Conservation (phyloP, 2,329 filamentous ascomycete species). For the Diplodia seriata region DNA sequence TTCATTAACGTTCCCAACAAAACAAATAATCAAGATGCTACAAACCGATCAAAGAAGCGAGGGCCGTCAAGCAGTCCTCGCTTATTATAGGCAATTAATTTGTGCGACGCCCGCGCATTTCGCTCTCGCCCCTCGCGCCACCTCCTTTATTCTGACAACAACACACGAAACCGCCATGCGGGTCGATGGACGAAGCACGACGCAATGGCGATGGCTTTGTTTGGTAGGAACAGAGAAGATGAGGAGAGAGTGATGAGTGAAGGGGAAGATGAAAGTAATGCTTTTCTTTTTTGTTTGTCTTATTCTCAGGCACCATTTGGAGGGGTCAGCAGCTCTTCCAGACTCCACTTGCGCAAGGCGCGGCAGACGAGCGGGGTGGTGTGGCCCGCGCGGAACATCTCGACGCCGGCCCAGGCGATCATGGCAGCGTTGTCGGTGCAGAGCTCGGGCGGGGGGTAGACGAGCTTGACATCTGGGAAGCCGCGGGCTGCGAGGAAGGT, state of each 20-base stretch:
- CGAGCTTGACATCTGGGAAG: constrained; percentile 65
- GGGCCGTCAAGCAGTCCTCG: constrained; percentile 1
- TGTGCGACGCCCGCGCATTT: not conserved
- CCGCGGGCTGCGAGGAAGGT: constrained; percentile 72
- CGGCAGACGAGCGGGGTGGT: constrained; percentile 40
- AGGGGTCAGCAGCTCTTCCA: constrained; percentile 36
- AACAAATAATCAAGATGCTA: not conserved
- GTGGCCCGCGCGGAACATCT: constrained; percentile 85
- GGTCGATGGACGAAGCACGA: not conserved
- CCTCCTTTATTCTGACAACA: constrained; percentile 19
- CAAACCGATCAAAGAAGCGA: not conserved
- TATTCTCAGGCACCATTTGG: constrained; percentile 9
- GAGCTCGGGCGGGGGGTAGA: constrained; percentile 76
- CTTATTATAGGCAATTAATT: constrained; percentile 1
- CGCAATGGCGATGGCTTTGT: not conserved
- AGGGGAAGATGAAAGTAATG: not conserved
- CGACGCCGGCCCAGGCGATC: constrained; percentile 92
- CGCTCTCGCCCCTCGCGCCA: constrained; percentile 2
- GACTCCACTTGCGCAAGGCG: constrained; percentile 48
- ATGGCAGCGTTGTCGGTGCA: constrained; percentile 98
- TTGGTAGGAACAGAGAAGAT: not conserved
- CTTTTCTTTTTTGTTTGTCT: not conserved
- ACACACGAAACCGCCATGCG: not conserved
- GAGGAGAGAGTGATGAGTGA: not conserved
- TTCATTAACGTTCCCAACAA: constrained; percentile 20